These are phyloP conservation scores for Apocynum venetum DNA, from an alignment of 257 asterid genomes.

Conservation along the genomic window DNA sequence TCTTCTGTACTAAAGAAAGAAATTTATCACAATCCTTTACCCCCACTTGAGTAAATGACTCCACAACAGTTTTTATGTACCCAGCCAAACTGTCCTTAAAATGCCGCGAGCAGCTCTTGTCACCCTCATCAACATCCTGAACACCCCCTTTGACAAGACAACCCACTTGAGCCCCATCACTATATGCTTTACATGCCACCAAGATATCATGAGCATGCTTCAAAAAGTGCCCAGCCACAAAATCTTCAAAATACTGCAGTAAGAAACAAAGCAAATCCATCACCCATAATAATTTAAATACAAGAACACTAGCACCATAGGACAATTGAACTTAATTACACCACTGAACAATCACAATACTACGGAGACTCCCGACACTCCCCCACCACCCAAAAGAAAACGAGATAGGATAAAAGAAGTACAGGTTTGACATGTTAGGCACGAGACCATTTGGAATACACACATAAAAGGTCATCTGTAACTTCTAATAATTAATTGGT, in stretches of 20 bases:
- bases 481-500: background rate
- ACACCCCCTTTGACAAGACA: slow-evolving; percentile 76
- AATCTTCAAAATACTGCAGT: slow-evolving; percentile 76
- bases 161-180: slow-evolving; percentile 90
- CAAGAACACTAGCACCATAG: background rate
- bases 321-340: background rate
- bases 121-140: slow-evolving; percentile 69
- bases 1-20: slow-evolving; percentile 30
- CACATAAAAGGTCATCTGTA: background rate
- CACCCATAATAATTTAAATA: background rate
- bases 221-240: slow-evolving; percentile 65
- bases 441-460: background rate
- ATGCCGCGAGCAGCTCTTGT: slow-evolving; percentile 56
- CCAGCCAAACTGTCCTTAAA: slow-evolving; percentile 40
- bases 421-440: background rate
- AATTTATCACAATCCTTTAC: slow-evolving; percentile 64
- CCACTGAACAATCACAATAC: background rate
- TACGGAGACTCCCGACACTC: background rate
- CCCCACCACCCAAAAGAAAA: background rate
- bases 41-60: slow-evolving; percentile 46
- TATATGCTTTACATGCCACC: slow-evolving; percentile 68
- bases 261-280: slow-evolving; percentile 18
- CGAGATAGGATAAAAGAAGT: background rate
- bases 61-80: slow-evolving; percentile 43
- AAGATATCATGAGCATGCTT: slow-evolving; percentile 55